Evolutionary conservation across 352 stramenopile species (phyloP).

Genomic region (Globisporangium recalcitrans): DNA sequence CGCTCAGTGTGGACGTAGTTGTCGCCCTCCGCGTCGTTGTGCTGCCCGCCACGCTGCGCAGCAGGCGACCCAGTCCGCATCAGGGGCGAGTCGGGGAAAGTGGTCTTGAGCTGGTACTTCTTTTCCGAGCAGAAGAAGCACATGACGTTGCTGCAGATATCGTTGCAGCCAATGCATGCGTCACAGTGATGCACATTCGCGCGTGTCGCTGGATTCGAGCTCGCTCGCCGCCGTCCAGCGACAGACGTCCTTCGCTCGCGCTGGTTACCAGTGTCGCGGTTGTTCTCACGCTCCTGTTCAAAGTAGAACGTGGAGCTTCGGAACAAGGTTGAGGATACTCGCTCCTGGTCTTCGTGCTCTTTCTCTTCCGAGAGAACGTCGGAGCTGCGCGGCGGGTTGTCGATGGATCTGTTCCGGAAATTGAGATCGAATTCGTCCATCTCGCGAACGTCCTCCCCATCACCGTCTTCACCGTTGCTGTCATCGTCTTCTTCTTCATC

Average conservation of each 20-base stretch:
- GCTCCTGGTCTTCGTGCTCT: neutral
- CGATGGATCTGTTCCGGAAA: neutral
- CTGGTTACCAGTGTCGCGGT: neutral
- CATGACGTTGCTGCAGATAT: slow-evolving; percentile 51
- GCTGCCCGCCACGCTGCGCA: neutral
- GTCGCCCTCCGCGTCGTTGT: slow-evolving; percentile 1
- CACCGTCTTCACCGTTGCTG: neutral
- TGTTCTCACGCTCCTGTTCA: neutral
- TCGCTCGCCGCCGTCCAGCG: neutral
- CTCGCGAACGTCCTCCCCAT: neutral
- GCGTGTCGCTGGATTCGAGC: slow-evolving; percentile 7
- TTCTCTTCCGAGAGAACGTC: slow-evolving; percentile 1
- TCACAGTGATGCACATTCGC: slow-evolving; percentile 42
- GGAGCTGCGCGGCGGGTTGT: slow-evolving; percentile 3
- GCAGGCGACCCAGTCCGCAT: neutral
- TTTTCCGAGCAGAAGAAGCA: slow-evolving; percentile 80
- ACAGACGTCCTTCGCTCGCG: neutral
- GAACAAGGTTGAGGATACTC: slow-evolving; percentile 2
- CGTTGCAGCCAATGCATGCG: slow-evolving; percentile 76
- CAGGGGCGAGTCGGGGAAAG: slow-evolving; percentile 30
- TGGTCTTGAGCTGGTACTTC: slow-evolving; percentile 54
- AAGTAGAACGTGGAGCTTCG: slow-evolving; percentile 14
- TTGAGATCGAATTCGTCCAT: neutral
- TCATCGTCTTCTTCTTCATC: neutral
- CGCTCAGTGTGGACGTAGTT: slow-evolving; percentile 19